Evolutionary conservation across 257 asterid genomes (phyloP).

Genomic region (Solanum boliviense): DNA sequence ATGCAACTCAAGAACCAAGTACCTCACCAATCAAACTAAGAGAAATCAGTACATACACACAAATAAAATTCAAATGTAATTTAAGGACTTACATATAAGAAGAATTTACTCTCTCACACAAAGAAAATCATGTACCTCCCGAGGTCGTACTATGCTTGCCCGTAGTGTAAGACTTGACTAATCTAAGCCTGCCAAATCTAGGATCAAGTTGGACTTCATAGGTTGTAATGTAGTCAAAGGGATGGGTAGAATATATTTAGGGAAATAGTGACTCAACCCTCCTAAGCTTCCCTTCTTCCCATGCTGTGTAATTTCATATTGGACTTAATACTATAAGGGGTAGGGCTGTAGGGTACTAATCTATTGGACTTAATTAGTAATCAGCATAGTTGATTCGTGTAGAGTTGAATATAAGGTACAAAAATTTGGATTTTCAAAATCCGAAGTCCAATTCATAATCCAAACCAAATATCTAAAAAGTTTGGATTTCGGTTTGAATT

Average conservation of each 20-base stretch:
- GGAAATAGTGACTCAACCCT: neutral
- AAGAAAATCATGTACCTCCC: neutral
- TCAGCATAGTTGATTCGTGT: neutral
- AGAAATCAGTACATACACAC: neutral
- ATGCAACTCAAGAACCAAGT: neutral
- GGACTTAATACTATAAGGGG: neutral
- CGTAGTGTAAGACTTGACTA: neutral
- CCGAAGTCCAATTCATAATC: neutral
- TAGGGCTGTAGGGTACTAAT: neutral
- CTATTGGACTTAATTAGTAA: neutral
- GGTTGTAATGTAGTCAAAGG: neutral
- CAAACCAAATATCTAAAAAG: neutral
- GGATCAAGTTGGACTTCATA: neutral
- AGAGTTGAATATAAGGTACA: neutral
- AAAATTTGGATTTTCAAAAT: neutral
- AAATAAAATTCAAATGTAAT: neutral
- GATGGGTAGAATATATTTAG: neutral
- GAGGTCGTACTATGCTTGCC: neutral
- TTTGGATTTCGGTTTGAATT: neutral
- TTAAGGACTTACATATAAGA: neutral
- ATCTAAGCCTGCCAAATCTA: neutral
- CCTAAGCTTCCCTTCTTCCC: neutral
- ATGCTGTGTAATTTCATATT: neutral
- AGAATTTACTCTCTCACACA: neutral
- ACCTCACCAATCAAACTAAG: neutral